Evolutionary conservation across 2,329 filamentous ascomycete species (phyloP), one percentile per base, ranked within the genome.

Genomic region (Microsporum ferrugineum): DNA sequence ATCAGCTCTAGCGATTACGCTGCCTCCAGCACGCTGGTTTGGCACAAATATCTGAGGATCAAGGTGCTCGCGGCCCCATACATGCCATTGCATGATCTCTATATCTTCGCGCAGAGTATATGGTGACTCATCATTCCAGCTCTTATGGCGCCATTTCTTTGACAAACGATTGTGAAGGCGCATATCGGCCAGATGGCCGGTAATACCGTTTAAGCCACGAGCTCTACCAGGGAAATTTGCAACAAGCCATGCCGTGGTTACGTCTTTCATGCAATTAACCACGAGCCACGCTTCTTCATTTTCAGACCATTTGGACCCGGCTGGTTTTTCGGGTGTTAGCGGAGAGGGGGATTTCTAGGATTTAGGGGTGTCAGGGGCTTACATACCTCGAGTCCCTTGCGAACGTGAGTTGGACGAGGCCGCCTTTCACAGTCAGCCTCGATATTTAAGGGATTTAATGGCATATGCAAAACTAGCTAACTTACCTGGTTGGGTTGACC

Each of bases 71-170:
- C 63, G 49, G 7, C 59, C 62, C 38, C 61, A 63, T 14, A 65
- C 59, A 34, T 65, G 58, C 64, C 64, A 67, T 49, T 60, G 60
- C 12, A 67, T 51, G 33, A 66, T 64, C 51, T 67, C 65, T 6
- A 59, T 47, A 33, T 67, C 64, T 55, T 67, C 65, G 34, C 61
- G 59, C 14, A 65, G 47, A 5, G 60, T 64, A 61, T 62, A 67
- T 12, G 60, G 39, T n/a, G 14, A 49, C 17, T 57, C 27, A 33
- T 63, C 27, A 6, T 41, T 17, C 57, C 38, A 59, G 17, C 41
- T 36, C 27, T 63, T 61, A 6, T 57, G n/a, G 58, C 62, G 58
- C 65, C 65, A 67, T 27, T 49, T 57, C 33, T 41, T 38, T 2
- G 65, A 60, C 7, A 67, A 38, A 8, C 39, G 49, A 5, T 33